phyloP scores from a whole-genome alignment of 2,329 filamentous ascomycete genomes.

The Fusarium sp. region DNA sequence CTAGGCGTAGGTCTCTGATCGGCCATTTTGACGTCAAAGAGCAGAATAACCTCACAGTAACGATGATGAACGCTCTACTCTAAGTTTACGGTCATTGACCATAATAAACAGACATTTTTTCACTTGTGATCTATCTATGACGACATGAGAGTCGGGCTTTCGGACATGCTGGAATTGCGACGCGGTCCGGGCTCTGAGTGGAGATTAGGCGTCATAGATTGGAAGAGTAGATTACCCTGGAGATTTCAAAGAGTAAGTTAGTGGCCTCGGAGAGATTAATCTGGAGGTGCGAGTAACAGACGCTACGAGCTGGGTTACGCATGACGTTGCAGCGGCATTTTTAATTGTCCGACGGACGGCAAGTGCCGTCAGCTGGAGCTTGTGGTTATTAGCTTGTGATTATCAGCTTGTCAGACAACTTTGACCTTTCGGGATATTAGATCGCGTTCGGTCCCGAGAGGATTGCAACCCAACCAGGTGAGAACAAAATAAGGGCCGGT shows the following conservation, averaged over 20 bases:
- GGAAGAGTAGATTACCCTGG: not conserved
- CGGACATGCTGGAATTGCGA: conserved; percentile 26
- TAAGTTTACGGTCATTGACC: not conserved
- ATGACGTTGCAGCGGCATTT: conserved; percentile 9
- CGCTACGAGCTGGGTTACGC: not conserved
- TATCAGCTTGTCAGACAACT: too few species aligned
- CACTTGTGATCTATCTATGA: conserved; percentile 21
- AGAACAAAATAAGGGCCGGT: not conserved
- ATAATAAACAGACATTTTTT: not conserved
- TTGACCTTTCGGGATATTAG: not conserved
- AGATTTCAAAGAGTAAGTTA: not conserved
- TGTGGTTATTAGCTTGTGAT: not conserved
- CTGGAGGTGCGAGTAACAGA: not conserved
- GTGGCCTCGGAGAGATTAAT: not conserved
- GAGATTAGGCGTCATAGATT: conserved; percentile 25
- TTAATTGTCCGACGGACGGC: not conserved
- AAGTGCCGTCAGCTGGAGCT: not conserved
- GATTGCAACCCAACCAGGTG: not conserved
- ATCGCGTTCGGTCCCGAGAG: not conserved
- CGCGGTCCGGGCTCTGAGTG: not conserved
- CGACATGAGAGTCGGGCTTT: conserved; percentile 27
- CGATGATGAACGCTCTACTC: not conserved
- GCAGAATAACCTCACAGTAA: not conserved
- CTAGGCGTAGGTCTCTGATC: conserved; percentile 34
- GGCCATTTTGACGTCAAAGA: conserved; percentile 14